Base-by-base conservation (phyloP, 257 asterid species). In the Lantana camara region DNA sequence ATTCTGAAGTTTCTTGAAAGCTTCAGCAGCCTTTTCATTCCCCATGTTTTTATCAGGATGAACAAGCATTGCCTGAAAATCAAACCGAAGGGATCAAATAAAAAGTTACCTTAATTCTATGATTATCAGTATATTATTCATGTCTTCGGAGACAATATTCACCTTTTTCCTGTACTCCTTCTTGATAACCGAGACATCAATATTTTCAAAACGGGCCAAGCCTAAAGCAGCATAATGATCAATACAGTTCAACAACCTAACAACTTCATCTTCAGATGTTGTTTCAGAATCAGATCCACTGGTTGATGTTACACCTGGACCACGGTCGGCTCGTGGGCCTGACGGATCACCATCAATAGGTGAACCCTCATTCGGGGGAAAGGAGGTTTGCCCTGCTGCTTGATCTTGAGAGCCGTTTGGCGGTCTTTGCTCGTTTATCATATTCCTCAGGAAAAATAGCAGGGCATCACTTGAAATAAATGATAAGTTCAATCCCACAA, bases 31-130 rank as follows among this genome's bases (percentile, higher is more conserved):
- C 81, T 75, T 90, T 76, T 86, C 97, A 53, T 94, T 85, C 45
- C 99, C 96, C 96, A 94, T 85, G 72, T 94, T 94, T 83, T 94
- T 94, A 82, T 94, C 99, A 51, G 99, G 99, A 78, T 94, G 99
- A 37, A 94, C 99, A 71, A 94, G 89, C 95, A 94, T 94, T 71
- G 97, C 99, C 99, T 94, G 72, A 79, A 20, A 71, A 77, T 46
- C 32, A 55, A 71, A 69, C 72, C 51, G 15, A 44, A 69, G 44
- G 34, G 27, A 29, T 66, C 51, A 71, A 27, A 62, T 47, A 35
- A 57, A 41, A 53, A 50, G 65, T 52, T 65, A 10, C 5, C 30
- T 20, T 30, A 34, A 27, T 53, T 47, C 9, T 2, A 22, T 49
- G n/a, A 27, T 47, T 20, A 19, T 51, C 56, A 11, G 53, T 38